A percentile compares a stretch with the other conserved stretches of the same genome.
phyloP scores from a whole-genome alignment of 2,329 filamentous ascomycete species.

The Ophiocordyceps camponoti-floridani region DNA sequence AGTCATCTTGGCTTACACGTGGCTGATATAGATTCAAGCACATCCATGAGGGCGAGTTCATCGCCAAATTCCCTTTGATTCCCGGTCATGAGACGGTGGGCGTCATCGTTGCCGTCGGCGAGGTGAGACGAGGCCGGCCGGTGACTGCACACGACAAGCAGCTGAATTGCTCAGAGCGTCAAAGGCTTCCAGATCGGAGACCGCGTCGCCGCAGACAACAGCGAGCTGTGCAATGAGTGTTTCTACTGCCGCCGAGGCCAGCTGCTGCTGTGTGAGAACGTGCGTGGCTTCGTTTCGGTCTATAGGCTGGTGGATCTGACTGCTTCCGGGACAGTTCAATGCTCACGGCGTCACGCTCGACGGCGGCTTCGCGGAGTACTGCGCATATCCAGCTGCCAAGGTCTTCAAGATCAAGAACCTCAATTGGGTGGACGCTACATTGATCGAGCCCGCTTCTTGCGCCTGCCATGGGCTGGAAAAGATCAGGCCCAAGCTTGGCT shows the following conservation, averaged over 20 bases:
- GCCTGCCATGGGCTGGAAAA: conserved; percentile 54
- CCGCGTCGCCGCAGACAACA: conserved; percentile 45
- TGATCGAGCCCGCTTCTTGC: conserved; percentile 53
- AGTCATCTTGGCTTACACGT: background rate
- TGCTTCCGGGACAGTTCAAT: conserved; percentile 25
- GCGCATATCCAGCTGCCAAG: conserved; percentile 29
- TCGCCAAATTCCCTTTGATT: conserved; percentile 44
- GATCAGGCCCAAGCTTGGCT: conserved; percentile 47
- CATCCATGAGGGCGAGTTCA: conserved; percentile 53
- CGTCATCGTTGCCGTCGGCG: conserved; percentile 39
- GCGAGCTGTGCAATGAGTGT: conserved; percentile 51
- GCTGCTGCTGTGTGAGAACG: conserved; percentile 47
- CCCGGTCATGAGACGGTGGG: conserved; percentile 54
- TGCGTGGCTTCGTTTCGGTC: conserved; percentile 5
- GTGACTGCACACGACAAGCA: background rate
- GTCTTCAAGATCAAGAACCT: conserved; percentile 51
- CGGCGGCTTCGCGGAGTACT: conserved; percentile 58
- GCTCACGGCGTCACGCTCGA: conserved; percentile 50
- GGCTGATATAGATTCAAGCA: conserved; percentile 16
- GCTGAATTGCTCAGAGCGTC: conserved; percentile 23
- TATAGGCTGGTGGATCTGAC: background rate
- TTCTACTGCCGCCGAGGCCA: conserved; percentile 57
- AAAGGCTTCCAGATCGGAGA: conserved; percentile 43
- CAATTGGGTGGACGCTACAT: conserved; percentile 48
- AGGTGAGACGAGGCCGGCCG: conserved; percentile 7